These are phyloP conservation scores for Combretum micranthum DNA, from an alignment of 345 rosid genomes.

Conservation along the genomic window DNA sequence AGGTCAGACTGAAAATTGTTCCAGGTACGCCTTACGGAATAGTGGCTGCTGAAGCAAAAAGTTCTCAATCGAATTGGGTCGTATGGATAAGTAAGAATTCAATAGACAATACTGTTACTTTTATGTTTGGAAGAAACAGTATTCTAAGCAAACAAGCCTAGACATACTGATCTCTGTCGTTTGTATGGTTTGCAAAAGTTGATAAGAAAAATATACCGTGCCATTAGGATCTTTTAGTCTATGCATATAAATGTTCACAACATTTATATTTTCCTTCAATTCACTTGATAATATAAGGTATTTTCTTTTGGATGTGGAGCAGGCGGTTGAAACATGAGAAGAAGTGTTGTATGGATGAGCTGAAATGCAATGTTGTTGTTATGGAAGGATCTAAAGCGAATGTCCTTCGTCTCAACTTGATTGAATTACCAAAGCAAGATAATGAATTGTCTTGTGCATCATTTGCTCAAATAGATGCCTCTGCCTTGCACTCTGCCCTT, in stretches of 20 bases:
- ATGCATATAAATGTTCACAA: too few species aligned
- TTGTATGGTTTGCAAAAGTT: neutral
- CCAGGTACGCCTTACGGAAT: constrained; percentile 64
- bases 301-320: constrained; percentile 12
- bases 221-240: too few species aligned
- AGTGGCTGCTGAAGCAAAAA: constrained; percentile 81
- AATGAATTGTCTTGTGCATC: constrained; percentile 30
- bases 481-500: constrained; percentile 26
- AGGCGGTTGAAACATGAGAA: constrained; percentile 80
- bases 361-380: constrained; percentile 88
- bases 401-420: constrained; percentile 82
- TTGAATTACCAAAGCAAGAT: constrained; percentile 51
- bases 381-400: constrained; percentile 82
- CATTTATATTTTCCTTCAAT: too few species aligned
- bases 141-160: too few species aligned
- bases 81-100: constrained; percentile 73
- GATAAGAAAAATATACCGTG: too few species aligned
- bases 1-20: constrained; percentile 78
- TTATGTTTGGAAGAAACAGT: too few species aligned
- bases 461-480: constrained; percentile 24
- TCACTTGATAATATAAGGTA: constrained; percentile 2
- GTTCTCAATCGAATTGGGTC: constrained; percentile 81
- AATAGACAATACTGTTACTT: neutral
- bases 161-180: too few species aligned
- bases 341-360: constrained; percentile 70